Evolutionary conservation across 2,329 filamentous ascomycete species (phyloP).

Genomic region (Nothophoma quercina): DNA sequence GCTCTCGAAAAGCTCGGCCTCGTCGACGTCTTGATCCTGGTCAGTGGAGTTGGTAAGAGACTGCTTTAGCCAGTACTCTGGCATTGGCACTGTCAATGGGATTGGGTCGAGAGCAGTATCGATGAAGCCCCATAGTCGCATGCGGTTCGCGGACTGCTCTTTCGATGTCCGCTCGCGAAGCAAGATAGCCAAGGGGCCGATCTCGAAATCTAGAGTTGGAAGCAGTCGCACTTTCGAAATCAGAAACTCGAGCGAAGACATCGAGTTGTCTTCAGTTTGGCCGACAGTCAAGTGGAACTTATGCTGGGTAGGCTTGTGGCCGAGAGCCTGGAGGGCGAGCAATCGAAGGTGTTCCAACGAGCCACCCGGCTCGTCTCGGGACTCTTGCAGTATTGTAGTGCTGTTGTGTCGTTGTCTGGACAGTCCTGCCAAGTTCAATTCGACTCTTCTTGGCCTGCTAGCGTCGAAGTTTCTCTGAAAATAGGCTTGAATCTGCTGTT

Average conservation of each 20-base stretch:
- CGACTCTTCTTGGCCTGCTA: constrained; percentile 11
- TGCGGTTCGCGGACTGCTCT: constrained; percentile 50
- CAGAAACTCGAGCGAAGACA: constrained; percentile 59
- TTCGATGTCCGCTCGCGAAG: constrained; percentile 55
- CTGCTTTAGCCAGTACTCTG: constrained; percentile 25
- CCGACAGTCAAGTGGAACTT: constrained; percentile 67
- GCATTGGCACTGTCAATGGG: background rate
- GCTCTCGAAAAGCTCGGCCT: background rate
- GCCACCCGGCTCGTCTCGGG: constrained; percentile 1
- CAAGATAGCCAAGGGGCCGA: constrained; percentile 61
- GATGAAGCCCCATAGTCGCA: constrained; percentile 66
- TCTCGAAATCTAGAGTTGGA: constrained; percentile 58
- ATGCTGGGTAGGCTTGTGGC: constrained; percentile 22
- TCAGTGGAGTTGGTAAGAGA: background rate
- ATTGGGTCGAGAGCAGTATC: constrained; percentile 27
- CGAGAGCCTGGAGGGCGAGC: constrained; percentile 32
- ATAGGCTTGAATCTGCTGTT: constrained; percentile 50
- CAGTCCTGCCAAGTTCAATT: constrained; percentile 53
- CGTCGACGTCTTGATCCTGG: constrained; percentile 11
- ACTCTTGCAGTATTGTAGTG: constrained; percentile 49
- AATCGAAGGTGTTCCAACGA: constrained; percentile 27
- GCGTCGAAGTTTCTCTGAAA: constrained; percentile 27
- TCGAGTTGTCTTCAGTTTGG: constrained; percentile 60
- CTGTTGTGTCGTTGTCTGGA: constrained; percentile 61
- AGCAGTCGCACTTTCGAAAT: constrained; percentile 62